These are phyloP conservation scores for Vanderwaltozyma tropicalis DNA, from an alignment of 805 yeast species.

Conservation along the genomic window DNA sequence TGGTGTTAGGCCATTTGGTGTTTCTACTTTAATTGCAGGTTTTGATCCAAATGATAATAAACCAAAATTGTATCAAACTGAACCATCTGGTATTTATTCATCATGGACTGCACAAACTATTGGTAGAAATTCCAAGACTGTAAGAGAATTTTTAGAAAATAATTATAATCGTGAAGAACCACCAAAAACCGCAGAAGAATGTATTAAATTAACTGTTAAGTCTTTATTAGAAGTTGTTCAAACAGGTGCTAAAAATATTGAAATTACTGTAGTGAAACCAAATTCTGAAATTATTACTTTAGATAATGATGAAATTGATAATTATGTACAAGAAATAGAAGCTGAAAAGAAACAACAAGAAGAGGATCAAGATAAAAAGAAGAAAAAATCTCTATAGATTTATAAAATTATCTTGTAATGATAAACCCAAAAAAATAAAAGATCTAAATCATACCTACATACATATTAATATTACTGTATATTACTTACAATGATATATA, in stretches of 20 bases:
- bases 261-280: slow-evolving; percentile 77
- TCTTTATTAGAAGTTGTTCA: slow-evolving; percentile 92
- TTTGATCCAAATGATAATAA: slow-evolving; percentile 68
- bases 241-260: slow-evolving; percentile 95
- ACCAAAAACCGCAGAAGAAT: slow-evolving; percentile 45
- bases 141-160: slow-evolving; percentile 88
- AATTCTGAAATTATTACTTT: slow-evolving; percentile 48
- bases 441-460: neutral
- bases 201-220: slow-evolving; percentile 73
- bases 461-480: too few relatives aligned
- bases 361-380: slow-evolving; percentile 55
- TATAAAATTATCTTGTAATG: too few relatives aligned
- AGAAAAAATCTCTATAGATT: slow-evolving; percentile 4
- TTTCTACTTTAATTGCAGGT: slow-evolving; percentile 90
- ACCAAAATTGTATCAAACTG: slow-evolving; percentile 87
- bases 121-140: slow-evolving; percentile 91
- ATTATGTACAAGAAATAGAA: slow-evolving; percentile 72
- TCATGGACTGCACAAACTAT: slow-evolving; percentile 98
- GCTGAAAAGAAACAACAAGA: slow-evolving; percentile 75
- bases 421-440: neutral
- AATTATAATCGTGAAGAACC: slow-evolving; percentile 56
- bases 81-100: slow-evolving; percentile 93
- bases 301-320: slow-evolving; percentile 60
- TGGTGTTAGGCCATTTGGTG: slow-evolving; percentile 97
- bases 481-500: neutral